Percentiles rank a stretch among this genome's conserved stretches.
Conservation (phyloP, 2,329 filamentous ascomycete genomes). For the Arthrocladium fulminans region DNA sequence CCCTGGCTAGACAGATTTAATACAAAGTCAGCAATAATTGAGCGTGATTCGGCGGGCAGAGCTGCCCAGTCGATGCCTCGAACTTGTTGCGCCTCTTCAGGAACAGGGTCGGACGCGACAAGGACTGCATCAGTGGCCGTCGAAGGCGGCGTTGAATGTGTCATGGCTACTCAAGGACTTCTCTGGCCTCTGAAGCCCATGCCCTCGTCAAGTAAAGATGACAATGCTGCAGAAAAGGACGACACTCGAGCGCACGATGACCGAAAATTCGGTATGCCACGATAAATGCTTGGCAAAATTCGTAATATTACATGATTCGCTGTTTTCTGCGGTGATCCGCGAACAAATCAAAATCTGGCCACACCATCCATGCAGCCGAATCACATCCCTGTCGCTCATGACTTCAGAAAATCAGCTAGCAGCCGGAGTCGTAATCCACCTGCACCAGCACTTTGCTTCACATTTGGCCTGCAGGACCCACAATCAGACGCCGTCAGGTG, state of each 20-base stretch:
- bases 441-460: conserved; percentile 1
- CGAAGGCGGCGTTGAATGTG: conserved; percentile 41
- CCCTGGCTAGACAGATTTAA: conserved; percentile 78
- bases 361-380: background rate
- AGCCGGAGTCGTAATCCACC: background rate
- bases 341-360: background rate
- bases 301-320: background rate
- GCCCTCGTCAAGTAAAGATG: too few species aligned
- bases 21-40: conserved; percentile 79
- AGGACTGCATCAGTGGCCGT: conserved; percentile 72
- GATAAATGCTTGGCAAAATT: background rate
- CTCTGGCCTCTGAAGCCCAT: too few species aligned
- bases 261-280: too few species aligned
- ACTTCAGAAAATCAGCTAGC: background rate
- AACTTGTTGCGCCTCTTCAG: conserved; percentile 68
- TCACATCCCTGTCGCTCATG: background rate
- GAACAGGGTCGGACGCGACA: conserved; percentile 72
- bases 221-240: too few species aligned
- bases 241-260: too few species aligned
- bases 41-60: conserved; percentile 57
- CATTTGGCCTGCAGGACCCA: conserved; percentile 1
- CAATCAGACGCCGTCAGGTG: conserved; percentile 5
- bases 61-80: conserved; percentile 88
- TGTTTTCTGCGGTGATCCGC: background rate
- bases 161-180: too few species aligned